phyloP scores from a whole-genome alignment of 2,329 filamentous ascomycete genomes.

The Aspergillus sclerotialis region DNA sequence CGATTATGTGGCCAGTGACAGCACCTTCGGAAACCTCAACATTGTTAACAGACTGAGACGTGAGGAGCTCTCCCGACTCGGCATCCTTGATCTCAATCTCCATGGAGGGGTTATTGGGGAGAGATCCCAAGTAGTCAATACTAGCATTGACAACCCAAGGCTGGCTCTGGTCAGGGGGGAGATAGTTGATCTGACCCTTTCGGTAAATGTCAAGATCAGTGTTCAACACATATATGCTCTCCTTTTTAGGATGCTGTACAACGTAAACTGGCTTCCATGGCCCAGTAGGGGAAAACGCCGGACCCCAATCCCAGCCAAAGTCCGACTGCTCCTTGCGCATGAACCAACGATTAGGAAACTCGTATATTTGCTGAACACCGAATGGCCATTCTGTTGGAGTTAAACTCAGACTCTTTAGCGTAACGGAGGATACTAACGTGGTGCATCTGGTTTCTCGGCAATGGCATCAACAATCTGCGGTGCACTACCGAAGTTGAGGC shows the following conservation, averaged over 20 bases:
- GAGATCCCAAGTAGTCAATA: constrained; percentile 48
- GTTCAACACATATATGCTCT: constrained; percentile 45
- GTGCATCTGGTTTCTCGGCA: constrained; percentile 42
- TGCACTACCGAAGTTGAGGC: constrained; percentile 53
- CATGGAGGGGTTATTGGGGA: constrained; percentile 40
- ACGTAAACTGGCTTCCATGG: constrained; percentile 56
- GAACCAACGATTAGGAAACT: constrained; percentile 49
- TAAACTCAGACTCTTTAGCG: background rate
- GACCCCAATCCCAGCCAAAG: constrained; percentile 61
- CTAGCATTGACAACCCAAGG: constrained; percentile 58
- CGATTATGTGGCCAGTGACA: constrained; percentile 43
- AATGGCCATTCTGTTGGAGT: constrained; percentile 40
- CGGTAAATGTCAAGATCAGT: constrained; percentile 54
- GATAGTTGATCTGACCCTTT: constrained; percentile 51
- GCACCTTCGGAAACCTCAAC: constrained; percentile 35
- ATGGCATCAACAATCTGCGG: constrained; percentile 48
- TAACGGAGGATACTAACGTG: constrained; percentile 26
- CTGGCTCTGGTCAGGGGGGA: constrained; percentile 50
- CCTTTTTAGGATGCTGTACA: constrained; percentile 41
- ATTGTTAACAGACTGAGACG: constrained; percentile 32
- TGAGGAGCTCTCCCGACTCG: constrained; percentile 32
- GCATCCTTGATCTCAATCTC: constrained; percentile 42
- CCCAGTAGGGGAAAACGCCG: constrained; percentile 55
- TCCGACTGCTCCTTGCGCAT: constrained; percentile 57
- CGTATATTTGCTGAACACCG: constrained; percentile 42